Evolutionary conservation across 2,329 filamentous ascomycete genomes (phyloP), one percentile per base, ranked within the genome.

Genomic region (Bipolaris sorokiniana): DNA sequence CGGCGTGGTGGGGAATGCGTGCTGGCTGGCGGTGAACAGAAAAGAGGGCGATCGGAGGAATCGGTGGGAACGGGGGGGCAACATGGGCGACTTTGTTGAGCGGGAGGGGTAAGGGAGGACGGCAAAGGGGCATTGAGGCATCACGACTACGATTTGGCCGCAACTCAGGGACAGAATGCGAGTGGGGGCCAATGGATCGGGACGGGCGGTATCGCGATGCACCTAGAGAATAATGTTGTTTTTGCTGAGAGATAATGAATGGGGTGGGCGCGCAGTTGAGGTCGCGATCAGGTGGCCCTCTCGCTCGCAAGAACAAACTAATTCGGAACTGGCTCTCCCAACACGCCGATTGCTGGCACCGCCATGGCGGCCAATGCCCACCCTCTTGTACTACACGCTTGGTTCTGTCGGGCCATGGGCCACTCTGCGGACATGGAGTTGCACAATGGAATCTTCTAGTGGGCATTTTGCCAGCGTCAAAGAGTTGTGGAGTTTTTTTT

Each of bases 251-350:
- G 64, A 65, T 68, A 61, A 59, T 59, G 47, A 63, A 46, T 10
- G 26, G 26, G 45, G 54, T 61, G 64, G 63, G 63, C 59, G 48
- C 56, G 54, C 58, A 49, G 34, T 23, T 57, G n/a, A 15, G 10
- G 7, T 45, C 48, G 59, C 47, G 51, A 47, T 55, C 42, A 36
- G 48, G 46, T 54, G 55, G 63, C 62, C 62, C 34, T 40, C 58
- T 65, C 34, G 33, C 58, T 65, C 62, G 60, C 64, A 65, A 63
- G 48, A 51, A 51, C 51, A 46, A 56, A 63, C 64, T 67, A 67
- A 65, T 68, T 56, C 62, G 61, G 65, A 49, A 64, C 58, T 42
- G 31, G n/a, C 33, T 62, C 65, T 62, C 65, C 61, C 65, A 68
- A 68, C 65, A 65, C 31, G 22, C 38, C 44, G 40, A 18, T 41